Base-by-base conservation (phyloP, 1,284 basidiomycete genomes). In the Leccinum fallax region DNA sequence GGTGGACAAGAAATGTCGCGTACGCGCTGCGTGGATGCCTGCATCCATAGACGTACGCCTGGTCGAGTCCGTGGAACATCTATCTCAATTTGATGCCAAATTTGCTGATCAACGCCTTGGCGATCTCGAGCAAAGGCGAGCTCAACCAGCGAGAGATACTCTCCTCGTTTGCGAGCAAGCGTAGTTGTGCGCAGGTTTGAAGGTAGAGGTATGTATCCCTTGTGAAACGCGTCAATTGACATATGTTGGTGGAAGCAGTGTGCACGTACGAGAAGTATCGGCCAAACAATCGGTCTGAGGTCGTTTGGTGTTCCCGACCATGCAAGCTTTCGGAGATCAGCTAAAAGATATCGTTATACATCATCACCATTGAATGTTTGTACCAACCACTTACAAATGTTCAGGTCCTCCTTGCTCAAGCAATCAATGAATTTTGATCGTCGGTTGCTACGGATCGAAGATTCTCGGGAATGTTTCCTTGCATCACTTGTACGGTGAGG, bases 71-170 rank as follows among this genome's bases (percentile, higher is more conserved):
- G 83, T 8, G 95, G 96, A 7, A 97, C 95, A 71, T 98, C 95
- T 64, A 97, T 98, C 72, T 95, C 93, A 70, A 98, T 98, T 76
- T 98, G 95, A 78, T 98, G 95, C 96, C 96, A 98, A 73, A 98
- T 95, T 78, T 93, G 91, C 71, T 95, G 93, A 76, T 98, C 95
- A 19, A 95, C 82, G 0, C 89, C 87, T 56, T 90, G 88, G 26
- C 86, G 84, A 61, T 93, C 95, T 54, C 91, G 85, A 10, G 91
- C 87, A 73, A 99, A 98, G n/a, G 97, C 92, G 19, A 96, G 82
- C 67, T 94, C 87, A 4, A 97, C 96, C 59, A 97, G 85, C 24
- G 92, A 91, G 11, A 85, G 84, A 72, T 99, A 99, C 76, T 99
- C 97, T 66, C 89, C 87, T 55, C 97, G 87, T 79, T 99, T 99